phyloP scores from a whole-genome alignment of 1,284 basidiomycete genomes.

The Cutaneotrichosporon dermatis region DNA sequence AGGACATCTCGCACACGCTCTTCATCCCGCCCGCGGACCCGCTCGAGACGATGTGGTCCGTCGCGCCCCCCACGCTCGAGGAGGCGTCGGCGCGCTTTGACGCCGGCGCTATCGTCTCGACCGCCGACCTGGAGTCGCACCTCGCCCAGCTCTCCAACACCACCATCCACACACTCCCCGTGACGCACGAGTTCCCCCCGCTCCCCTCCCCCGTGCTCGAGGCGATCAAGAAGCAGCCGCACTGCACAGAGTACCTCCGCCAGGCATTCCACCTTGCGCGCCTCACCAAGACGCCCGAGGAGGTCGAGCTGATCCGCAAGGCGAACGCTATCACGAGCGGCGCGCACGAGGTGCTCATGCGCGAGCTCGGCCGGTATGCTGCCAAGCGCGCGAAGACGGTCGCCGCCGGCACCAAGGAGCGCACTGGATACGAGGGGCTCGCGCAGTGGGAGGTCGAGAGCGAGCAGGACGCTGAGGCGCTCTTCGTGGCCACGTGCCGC shows the following conservation, averaged over 20 bases:
- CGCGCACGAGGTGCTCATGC: conserved; percentile 85
- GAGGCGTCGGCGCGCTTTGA: conserved; percentile 59
- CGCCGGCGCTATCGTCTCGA: conserved; percentile 57
- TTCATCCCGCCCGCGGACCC: conserved; percentile 70
- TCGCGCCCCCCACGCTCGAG: conserved; percentile 68
- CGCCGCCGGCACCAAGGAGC: conserved; percentile 44
- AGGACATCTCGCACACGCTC: conserved; percentile 53
- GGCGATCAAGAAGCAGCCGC: conserved; percentile 15
- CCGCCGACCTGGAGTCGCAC: conserved; percentile 49
- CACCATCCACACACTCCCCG: conserved; percentile 49
- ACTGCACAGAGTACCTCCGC: conserved; percentile 59
- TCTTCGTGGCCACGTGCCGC: conserved; percentile 81
- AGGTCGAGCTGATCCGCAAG: conserved; percentile 66
- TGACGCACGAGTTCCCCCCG: conserved; percentile 57
- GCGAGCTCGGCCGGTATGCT: conserved; percentile 73
- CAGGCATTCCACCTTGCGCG: conserved; percentile 70
- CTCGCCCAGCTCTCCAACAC: conserved; percentile 15
- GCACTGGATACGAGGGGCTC: conserved; percentile 57
- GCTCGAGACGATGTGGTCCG: conserved; percentile 76
- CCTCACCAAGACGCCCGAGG: conserved; percentile 66
- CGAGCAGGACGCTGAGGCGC: conserved; percentile 83
- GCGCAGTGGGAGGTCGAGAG: conserved; percentile 82
- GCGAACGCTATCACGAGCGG: conserved; percentile 79
- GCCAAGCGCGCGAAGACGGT: conserved; percentile 42
- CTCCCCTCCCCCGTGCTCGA: conserved; percentile 55